Conservation (phyloP, 129 eudicot genomes). For the Tagetes erecta region DNA sequence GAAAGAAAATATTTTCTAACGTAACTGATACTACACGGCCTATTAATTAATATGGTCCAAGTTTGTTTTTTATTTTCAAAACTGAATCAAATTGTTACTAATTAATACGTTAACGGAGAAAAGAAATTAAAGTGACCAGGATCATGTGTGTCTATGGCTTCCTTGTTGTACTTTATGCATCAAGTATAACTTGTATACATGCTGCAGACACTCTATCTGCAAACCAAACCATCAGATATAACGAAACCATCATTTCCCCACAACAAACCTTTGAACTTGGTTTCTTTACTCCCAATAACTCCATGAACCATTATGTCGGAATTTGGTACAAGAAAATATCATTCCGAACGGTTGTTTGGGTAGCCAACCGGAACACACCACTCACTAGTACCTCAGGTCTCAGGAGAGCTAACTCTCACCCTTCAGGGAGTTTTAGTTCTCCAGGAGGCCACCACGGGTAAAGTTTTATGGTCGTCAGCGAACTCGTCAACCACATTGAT, state of each 20-base stretch:
- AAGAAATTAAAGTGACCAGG: neutral
- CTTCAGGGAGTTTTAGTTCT: conserved; percentile 22
- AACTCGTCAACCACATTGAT: conserved; percentile 13
- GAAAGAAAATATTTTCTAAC: no score
- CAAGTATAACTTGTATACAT: neutral
- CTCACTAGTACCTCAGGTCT: conserved; percentile 25
- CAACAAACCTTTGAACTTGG: conserved; percentile 34
- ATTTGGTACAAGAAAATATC: conserved; percentile 37
- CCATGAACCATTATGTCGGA: conserved; percentile 26
- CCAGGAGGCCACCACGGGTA: neutral
- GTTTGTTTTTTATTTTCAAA: no score
- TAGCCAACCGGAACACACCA: conserved; percentile 36
- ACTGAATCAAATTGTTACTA: no score
- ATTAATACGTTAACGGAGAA: neutral
- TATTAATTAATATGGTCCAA: no score
- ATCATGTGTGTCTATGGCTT: conserved; percentile 32
- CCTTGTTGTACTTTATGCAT: neutral
- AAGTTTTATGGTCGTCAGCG: neutral
- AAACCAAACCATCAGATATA: conserved; percentile 31
- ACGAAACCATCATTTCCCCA: conserved; percentile 29
- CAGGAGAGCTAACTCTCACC: conserved; percentile 23
- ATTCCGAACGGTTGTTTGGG: conserved; percentile 33
- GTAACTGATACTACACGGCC: no score
- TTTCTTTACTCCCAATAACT: conserved; percentile 23
- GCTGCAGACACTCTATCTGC: neutral